These are phyloP conservation scores for Chloroidium sp. DNA, from an alignment of 163 green algal genomes.

Conservation along the genomic window DNA sequence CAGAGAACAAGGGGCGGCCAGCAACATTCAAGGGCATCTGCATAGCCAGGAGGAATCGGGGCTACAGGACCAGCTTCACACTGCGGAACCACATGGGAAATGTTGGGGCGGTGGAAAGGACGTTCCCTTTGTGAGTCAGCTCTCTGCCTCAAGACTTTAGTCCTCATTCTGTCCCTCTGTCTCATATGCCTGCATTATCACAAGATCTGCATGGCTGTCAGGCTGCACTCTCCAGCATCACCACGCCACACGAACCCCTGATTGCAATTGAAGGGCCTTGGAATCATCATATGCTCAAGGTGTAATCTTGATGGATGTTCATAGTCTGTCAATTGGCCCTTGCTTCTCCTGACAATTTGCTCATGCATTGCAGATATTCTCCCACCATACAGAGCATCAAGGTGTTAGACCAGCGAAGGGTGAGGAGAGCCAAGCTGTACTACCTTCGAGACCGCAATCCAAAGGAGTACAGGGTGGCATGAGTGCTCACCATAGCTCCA, in stretches of 20 bases:
- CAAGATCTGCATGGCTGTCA: too few relatives aligned
- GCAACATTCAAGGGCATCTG: constrained; percentile 48
- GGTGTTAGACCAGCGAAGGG: constrained; percentile 23
- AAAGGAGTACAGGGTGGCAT: constrained; percentile 3
- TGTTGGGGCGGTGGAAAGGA: constrained; percentile 46
- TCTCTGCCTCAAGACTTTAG: too few relatives aligned
- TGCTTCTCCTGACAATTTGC: too few relatives aligned
- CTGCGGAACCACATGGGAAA: constrained; percentile 47
- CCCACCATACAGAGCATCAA: constrained; percentile 40
- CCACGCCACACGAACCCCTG: too few relatives aligned
- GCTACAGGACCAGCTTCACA: constrained; percentile 49
- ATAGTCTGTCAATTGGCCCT: too few relatives aligned
- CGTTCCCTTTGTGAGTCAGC: constrained; percentile 53
- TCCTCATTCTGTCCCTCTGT: too few relatives aligned
- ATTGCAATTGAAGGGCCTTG: too few relatives aligned
- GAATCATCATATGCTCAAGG: too few relatives aligned
- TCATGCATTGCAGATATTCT: constrained; percentile 33
- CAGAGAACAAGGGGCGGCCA: constrained; percentile 55
- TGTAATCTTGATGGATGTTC: too few relatives aligned
- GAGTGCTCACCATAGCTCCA: too few relatives aligned
- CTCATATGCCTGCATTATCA: too few relatives aligned
- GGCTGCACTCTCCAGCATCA: too few relatives aligned
- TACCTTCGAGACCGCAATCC: constrained; percentile 37
- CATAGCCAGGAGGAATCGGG: constrained; percentile 48
- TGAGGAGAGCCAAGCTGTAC: constrained; percentile 50